Conservation (phyloP, 345 rosid species). For the Erysimum cheiranthoides region DNA sequence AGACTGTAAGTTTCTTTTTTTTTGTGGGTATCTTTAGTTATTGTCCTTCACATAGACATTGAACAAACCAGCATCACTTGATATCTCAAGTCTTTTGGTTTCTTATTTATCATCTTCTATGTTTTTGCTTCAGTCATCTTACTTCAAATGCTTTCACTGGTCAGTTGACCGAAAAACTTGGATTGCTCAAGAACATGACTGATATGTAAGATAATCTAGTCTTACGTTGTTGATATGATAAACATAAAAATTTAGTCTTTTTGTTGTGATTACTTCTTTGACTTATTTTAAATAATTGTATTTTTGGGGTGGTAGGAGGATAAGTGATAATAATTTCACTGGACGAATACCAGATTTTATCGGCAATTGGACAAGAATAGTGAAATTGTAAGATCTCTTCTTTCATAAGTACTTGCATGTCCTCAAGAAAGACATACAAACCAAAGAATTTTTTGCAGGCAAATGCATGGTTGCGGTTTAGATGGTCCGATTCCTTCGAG, state of each 20-base stretch:
- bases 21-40: neutral
- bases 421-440: conserved; percentile 1
- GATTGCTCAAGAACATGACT: conserved; percentile 62
- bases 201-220: conserved; percentile 65
- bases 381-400: conserved; percentile 65
- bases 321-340: conserved; percentile 72
- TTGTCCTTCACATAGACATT: neutral
- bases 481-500: conserved; percentile 82
- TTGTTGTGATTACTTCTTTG: conserved; percentile 3
- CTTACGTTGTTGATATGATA: conserved; percentile 6
- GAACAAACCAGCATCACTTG: neutral
- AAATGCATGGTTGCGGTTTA: conserved; percentile 73
- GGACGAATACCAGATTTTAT: conserved; percentile 75
- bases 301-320: conserved; percentile 58
- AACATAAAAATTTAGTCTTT: neutral
- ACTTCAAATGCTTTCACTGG: conserved; percentile 82
- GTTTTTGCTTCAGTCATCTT: conserved; percentile 53
- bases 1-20: conserved; percentile 58
- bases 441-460: conserved; percentile 54
- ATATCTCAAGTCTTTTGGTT: conserved; percentile 14
- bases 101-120: conserved; percentile 21
- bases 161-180: conserved; percentile 57
- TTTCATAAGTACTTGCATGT: conserved; percentile 5
- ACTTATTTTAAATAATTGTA: conserved; percentile 1
- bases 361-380: conserved; percentile 62